Conservation (phyloP, 805 yeast species). For the Jamesozyma rosinii region DNA sequence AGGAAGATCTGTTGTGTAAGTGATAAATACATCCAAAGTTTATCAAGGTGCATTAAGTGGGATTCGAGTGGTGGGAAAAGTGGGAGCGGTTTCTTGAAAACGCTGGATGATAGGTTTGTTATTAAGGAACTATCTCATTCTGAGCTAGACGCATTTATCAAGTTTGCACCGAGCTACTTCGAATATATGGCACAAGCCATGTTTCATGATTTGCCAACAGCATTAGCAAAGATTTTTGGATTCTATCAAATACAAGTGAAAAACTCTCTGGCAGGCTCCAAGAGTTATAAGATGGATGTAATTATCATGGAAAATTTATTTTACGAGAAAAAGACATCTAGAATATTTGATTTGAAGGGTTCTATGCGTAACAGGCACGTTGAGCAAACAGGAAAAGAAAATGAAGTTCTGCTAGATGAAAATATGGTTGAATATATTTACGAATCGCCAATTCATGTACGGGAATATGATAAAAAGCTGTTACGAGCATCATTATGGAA, state of each 20-base stretch:
- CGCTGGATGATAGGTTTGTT: conserved; percentile 81
- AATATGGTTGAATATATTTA: conserved; percentile 97
- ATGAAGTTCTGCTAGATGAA: conserved; percentile 90
- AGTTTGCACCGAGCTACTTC: conserved; percentile 93
- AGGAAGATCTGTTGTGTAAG: conserved; percentile 73
- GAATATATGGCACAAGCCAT: conserved; percentile 92
- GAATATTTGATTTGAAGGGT: conserved; percentile 93
- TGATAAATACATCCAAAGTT: conserved; percentile 72
- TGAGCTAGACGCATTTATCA: conserved; percentile 87
- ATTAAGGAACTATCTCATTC: conserved; percentile 80
- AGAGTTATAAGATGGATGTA: conserved; percentile 76
- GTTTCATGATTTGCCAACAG: conserved; percentile 91
- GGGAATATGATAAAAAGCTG: conserved; percentile 82
- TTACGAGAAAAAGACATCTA: conserved; percentile 66
- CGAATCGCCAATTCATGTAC: conserved; percentile 88
- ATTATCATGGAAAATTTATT: conserved; percentile 93
- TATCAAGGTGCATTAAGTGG: conserved; percentile 92
- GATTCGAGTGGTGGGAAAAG: conserved; percentile 94
- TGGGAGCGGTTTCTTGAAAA: conserved; percentile 88
- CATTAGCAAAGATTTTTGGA: conserved; percentile 89
- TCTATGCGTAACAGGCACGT: conserved; percentile 97
- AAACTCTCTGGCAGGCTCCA: conserved; percentile 50
- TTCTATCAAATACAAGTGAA: conserved; percentile 88
- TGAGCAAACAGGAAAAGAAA: conserved; percentile 88
- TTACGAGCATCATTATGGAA: conserved; percentile 87